These are phyloP conservation scores for Artemisia tridentata DNA, from an alignment of 129 eudicot species.

Conservation along the genomic window DNA sequence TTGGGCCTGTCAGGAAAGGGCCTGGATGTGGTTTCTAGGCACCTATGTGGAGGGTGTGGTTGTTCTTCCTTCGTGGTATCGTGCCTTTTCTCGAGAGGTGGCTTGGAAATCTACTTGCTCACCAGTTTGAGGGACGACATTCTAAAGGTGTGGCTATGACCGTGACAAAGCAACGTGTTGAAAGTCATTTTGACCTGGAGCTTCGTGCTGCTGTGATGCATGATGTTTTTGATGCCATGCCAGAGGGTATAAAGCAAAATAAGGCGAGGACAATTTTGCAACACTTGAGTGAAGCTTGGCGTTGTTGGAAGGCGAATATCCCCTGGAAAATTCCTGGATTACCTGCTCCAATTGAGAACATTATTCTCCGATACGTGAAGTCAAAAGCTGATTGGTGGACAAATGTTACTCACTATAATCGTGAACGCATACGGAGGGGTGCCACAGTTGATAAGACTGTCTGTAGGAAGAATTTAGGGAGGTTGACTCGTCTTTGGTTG, in stretches of 20 bases:
- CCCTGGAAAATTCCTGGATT: slow-evolving; percentile 99
- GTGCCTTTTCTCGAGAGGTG: too few relatives aligned
- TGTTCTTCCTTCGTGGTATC: too few relatives aligned
- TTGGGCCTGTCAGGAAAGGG: too few relatives aligned
- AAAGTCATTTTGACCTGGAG: slow-evolving; percentile 96
- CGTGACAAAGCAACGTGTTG: slow-evolving; percentile 98
- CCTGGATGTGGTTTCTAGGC: too few relatives aligned
- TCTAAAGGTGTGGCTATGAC: slow-evolving; percentile 98
- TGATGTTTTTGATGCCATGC: slow-evolving; percentile 99
- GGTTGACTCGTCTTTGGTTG: slow-evolving; percentile 99
- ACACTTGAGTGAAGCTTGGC: slow-evolving; percentile 98
- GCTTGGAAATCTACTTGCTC: too few relatives aligned
- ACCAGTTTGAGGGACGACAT: slow-evolving; percentile 96
- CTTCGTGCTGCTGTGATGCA: slow-evolving; percentile 99
- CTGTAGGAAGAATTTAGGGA: slow-evolving; percentile 94
- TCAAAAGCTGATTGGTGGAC: slow-evolving; percentile 99
- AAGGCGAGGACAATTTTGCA: slow-evolving; percentile 98
- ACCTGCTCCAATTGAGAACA: slow-evolving; percentile 97
- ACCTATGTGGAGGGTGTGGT: too few relatives aligned
- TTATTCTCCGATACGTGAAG: slow-evolving; percentile 95
- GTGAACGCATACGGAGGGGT: slow-evolving; percentile 97
- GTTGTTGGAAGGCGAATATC: too few relatives aligned
- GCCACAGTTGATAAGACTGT: slow-evolving; percentile 99
- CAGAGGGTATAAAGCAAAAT: slow-evolving; percentile 98
- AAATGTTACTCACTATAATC: slow-evolving; percentile 96